Conservation (phyloP, 441 rosid genomes). For the Euphorbia schlechtendalii region DNA sequence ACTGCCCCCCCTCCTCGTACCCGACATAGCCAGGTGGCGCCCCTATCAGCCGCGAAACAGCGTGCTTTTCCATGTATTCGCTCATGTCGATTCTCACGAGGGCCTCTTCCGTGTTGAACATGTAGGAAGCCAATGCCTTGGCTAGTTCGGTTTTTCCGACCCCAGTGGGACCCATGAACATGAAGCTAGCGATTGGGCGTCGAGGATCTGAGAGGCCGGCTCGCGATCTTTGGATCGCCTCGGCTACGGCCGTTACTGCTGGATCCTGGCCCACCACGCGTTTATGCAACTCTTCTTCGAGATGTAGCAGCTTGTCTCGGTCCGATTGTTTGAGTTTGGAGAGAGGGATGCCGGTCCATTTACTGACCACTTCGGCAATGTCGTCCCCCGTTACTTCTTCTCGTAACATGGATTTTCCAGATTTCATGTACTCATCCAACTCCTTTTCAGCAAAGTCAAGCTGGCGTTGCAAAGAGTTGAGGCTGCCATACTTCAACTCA, state of each 20-base stretch:
- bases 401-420: conserved; percentile 93
- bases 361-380: conserved; percentile 92
- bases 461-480: conserved; percentile 81
- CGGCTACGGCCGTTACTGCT: conserved; percentile 87
- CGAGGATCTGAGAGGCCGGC: conserved; percentile 95
- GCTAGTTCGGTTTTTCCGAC: conserved; percentile 99
- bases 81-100: conserved; percentile 96
- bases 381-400: conserved; percentile 92
- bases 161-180: conserved; percentile 99
- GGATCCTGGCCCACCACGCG: conserved; percentile 94
- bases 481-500: conserved; percentile 89
- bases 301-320: conserved; percentile 70
- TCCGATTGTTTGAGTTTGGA: conserved; percentile 95
- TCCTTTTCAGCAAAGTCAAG: conserved; percentile 79
- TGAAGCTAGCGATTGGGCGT: conserved; percentile 94
- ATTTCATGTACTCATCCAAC: conserved; percentile 71
- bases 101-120: conserved; percentile 96
- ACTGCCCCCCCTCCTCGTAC: conserved; percentile 95
- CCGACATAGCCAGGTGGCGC: conserved; percentile 99
- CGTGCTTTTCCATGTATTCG: conserved; percentile 98
- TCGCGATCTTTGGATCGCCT: conserved; percentile 93
- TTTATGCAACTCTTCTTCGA: conserved; percentile 84
- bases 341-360: conserved; percentile 96
- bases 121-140: conserved; percentile 80
- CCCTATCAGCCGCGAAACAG: conserved; percentile 88